Evolutionary conservation across 495 filamentous ascomycete species (phyloP).

Genomic region (Articulospora tetracladia): DNA sequence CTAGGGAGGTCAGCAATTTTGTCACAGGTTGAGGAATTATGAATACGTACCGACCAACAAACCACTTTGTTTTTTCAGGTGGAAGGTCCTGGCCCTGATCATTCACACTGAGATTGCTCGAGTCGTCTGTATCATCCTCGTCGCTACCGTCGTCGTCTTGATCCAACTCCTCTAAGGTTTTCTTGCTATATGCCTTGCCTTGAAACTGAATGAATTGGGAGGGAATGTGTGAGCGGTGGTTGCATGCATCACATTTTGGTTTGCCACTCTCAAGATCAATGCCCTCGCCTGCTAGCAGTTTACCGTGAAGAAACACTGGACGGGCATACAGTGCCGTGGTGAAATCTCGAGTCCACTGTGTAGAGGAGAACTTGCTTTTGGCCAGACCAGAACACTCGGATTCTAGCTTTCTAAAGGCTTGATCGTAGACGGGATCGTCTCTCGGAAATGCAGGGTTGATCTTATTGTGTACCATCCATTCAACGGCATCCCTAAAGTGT

Average conservation of each 20-base stretch:
- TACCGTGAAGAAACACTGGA: conserved; percentile 42
- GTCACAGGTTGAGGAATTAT: background rate
- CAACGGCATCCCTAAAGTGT: conserved; percentile 73
- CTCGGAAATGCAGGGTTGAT: conserved; percentile 72
- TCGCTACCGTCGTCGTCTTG: conserved; percentile 37
- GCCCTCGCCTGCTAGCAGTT: conserved; percentile 23
- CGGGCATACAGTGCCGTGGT: conserved; percentile 59
- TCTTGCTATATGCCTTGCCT: conserved; percentile 66
- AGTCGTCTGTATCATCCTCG: conserved; percentile 33
- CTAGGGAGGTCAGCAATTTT: background rate
- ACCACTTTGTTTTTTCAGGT: conserved; percentile 17
- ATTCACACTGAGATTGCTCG: conserved; percentile 7
- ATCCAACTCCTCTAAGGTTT: conserved; percentile 63
- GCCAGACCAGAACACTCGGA: conserved; percentile 66
- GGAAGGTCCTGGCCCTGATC: conserved; percentile 8
- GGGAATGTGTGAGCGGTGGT: conserved; percentile 63
- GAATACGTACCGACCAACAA: conserved; percentile 12
- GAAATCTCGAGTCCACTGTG: conserved; percentile 70
- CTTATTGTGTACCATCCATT: conserved; percentile 72
- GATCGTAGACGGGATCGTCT: conserved; percentile 58
- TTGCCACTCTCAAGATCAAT: conserved; percentile 31
- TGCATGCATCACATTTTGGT: conserved; percentile 71
- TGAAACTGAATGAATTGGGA: conserved; percentile 56
- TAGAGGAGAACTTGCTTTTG: conserved; percentile 67
- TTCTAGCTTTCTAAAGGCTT: conserved; percentile 72